Percentiles rank a stretch among this genome's conserved stretches.
These are phyloP conservation scores for Paramecium bursaria DNA, from an alignment of 73 alveolate genomes.

Conservation along the genomic window DNA sequence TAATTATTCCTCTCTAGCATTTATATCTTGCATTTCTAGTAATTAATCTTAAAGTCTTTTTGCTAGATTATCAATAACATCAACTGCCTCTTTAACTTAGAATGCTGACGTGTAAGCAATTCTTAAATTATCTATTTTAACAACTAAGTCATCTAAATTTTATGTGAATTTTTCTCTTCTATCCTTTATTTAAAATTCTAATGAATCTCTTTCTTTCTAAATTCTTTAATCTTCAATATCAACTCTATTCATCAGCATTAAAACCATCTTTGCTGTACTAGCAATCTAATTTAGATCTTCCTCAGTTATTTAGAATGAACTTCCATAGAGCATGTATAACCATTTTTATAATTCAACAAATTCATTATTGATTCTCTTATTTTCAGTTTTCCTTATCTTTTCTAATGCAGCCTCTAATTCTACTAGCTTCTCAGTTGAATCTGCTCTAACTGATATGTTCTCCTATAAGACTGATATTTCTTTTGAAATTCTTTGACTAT, in stretches of 20 bases:
- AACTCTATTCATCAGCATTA: conserved; percentile 59
- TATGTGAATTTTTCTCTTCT: conserved; percentile 62
- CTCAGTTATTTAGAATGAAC: conserved; percentile 60
- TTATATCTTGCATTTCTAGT: conserved; percentile 81
- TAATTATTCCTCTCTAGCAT: conserved; percentile 82
- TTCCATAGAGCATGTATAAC: conserved; percentile 81
- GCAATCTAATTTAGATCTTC: conserved; percentile 66
- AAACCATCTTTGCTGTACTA: conserved; percentile 57
- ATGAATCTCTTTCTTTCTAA: conserved; percentile 70
- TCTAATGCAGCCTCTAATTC: conserved; percentile 82
- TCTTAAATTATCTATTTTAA: conserved; percentile 6
- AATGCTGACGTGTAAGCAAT: conserved; percentile 43
- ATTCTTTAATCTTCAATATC: conserved; percentile 68
- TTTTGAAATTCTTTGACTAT: conserved; percentile 68
- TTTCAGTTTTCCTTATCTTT: conserved; percentile 74
- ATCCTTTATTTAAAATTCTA: conserved; percentile 63
- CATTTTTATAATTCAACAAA: conserved; percentile 83
- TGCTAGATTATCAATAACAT: conserved; percentile 55
- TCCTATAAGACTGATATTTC: conserved; percentile 74
- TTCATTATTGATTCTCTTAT: conserved; percentile 69
- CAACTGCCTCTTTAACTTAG: conserved; percentile 61
- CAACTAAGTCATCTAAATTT: conserved; percentile 67
- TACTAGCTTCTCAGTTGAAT: conserved; percentile 78
- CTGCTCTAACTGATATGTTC: conserved; percentile 76
- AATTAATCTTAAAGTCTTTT: conserved; percentile 68